phyloP scores from a whole-genome alignment of 2,329 filamentous ascomycete genomes.

The Trichoderma lentiforme region DNA sequence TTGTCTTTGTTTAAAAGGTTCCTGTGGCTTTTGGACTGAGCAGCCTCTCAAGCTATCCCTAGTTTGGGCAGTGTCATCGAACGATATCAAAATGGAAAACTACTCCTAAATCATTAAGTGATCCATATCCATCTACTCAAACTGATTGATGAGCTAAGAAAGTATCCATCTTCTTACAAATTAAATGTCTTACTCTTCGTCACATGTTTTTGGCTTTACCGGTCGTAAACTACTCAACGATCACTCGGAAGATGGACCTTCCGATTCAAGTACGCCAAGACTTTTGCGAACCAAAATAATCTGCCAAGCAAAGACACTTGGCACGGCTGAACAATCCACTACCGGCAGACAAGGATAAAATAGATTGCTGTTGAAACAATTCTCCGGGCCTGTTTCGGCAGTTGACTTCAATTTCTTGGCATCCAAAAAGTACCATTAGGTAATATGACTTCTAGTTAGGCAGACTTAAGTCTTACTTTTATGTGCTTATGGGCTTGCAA shows the following conservation, averaged over 20 bases:
- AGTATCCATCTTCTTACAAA: too few relatives aligned
- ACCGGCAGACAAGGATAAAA: neutral
- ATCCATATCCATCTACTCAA: too few relatives aligned
- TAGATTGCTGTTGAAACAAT: neutral
- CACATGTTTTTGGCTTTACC: neutral
- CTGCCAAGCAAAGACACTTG: neutral
- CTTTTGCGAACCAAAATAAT: neutral
- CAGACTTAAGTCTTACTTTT: neutral
- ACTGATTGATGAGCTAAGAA: too few relatives aligned
- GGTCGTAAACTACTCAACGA: neutral
- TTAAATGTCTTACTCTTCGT: neutral
- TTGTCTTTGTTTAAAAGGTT: neutral
- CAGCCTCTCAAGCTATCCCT: neutral
- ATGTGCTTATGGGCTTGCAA: neutral
- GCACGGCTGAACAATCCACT: neutral
- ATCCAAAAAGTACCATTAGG: neutral
- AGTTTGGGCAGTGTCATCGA: neutral
- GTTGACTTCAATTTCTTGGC: neutral
- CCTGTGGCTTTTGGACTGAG: neutral
- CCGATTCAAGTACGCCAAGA: neutral
- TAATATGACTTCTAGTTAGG: neutral
- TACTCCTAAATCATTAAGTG: too few relatives aligned
- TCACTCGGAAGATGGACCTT: neutral
- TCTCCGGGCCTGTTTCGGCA: neutral
- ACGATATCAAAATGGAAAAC: neutral